Base-by-base conservation (phyloP, 176 grass and related monocot species). In the Eragrostis nindensis region DNA sequence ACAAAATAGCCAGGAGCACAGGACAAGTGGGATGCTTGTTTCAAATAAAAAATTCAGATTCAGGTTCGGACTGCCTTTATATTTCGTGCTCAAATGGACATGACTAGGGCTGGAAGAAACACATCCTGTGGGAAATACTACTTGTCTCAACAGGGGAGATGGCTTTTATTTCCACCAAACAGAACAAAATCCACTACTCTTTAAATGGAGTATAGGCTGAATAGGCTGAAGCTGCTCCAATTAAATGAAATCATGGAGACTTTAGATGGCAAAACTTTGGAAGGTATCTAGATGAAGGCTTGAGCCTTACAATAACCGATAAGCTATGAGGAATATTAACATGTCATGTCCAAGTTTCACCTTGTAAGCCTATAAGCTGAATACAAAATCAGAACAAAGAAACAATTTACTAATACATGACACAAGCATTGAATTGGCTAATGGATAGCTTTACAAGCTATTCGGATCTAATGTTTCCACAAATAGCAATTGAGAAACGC, bases 141-240 rank as follows among this genome's bases (percentile, higher is more conserved):
- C 9, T 36, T 64, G 7, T 16, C 7, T 64, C 27, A 64, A 64
- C 29, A 36, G 27, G 15, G 5, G 21, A 7, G 21, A 18, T 64
- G 27, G 13, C 6, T 36, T 36, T 64, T 64, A 32, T 17, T 64
- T 36, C 14, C 52, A 5, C 40, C 12, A 14, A 71, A 71, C 25
- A 29, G 29, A 17, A 61, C 66, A 81, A 19, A 82, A 66, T 66
- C 18, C 39, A 81, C 29, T 46, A 62, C 32, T 36, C 32, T 36
- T 36, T 9, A 19, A 61, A 62, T 32, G 10, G 2, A 41, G 16
- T 25, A n/a, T n/a, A 66, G 11, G 2, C 2, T 63, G 7, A 48
- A 36, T 8, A 74, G 49, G 30, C 25, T 68, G 13, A 29, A 18
- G 22, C 3, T 30, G 18, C 26, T 32, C 27, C 27, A 72, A 72